Percentiles rank a stretch among this genome's conserved stretches.
Conservation (phyloP, 371 early-diverging fungal genomes). For the Mucor circinelloides region DNA sequence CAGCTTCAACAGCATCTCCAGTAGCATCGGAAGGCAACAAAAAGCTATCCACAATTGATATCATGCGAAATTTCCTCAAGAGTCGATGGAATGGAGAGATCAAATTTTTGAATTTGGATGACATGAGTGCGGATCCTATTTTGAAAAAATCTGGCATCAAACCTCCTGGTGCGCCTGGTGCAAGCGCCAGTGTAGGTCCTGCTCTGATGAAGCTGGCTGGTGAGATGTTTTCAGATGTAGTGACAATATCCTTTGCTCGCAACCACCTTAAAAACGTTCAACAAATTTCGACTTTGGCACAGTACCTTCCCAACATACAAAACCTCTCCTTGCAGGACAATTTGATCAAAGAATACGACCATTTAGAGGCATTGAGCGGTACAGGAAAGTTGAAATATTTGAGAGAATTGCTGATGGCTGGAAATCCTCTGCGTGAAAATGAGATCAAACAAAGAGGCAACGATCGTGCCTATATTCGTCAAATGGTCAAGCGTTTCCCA, state of each 20-base stretch:
- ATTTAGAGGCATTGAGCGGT: slow-evolving; percentile 56
- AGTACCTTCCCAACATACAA: slow-evolving; percentile 54
- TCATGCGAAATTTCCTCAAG: slow-evolving; percentile 43
- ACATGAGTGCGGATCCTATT: slow-evolving; percentile 55
- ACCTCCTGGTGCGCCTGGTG: slow-evolving; percentile 43
- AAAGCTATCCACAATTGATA: slow-evolving; percentile 42
- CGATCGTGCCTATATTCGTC: slow-evolving; percentile 40
- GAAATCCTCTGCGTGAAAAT: slow-evolving; percentile 55
- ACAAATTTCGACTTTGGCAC: slow-evolving; percentile 55
- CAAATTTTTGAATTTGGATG: slow-evolving; percentile 53
- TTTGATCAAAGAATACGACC: slow-evolving; percentile 44
- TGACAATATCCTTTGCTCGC: slow-evolving; percentile 53
- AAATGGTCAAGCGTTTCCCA: slow-evolving; percentile 56
- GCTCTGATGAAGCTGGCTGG: slow-evolving; percentile 67
- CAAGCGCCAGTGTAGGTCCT: slow-evolving; percentile 57
- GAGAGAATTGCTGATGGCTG: slow-evolving; percentile 52
- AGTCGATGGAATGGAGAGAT: slow-evolving; percentile 51
- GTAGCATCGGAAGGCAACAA: slow-evolving; percentile 7
- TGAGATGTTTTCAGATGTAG: slow-evolving; percentile 58
- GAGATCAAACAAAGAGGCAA: slow-evolving; percentile 54
- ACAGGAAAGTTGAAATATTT: slow-evolving; percentile 50
- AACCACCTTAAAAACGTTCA: slow-evolving; percentile 53
- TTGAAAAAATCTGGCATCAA: slow-evolving; percentile 45
- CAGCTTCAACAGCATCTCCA: slow-evolving; percentile 5
- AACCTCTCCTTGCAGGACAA: slow-evolving; percentile 63